Percentiles rank a stretch among this genome's conserved stretches.
phyloP scores from a whole-genome alignment of 345 rosid species.

The Toxicodendron radicans region DNA sequence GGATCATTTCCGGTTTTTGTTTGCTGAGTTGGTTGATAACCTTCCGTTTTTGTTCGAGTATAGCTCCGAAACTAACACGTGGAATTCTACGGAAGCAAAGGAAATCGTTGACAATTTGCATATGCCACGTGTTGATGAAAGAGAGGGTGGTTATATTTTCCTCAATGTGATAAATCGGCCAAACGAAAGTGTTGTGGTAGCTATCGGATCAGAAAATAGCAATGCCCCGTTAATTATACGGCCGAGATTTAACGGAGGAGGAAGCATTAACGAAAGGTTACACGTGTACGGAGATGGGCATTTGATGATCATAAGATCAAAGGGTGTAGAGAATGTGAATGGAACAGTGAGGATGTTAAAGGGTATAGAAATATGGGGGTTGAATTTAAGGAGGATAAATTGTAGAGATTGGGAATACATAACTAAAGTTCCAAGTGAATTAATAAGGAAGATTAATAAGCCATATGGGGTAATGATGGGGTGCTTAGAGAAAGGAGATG shows the following conservation, averaged over 20 bases:
- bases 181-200: constrained; percentile 41
- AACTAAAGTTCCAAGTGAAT: constrained; percentile 40
- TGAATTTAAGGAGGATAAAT: constrained; percentile 21
- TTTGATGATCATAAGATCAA: constrained; percentile 47
- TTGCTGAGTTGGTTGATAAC: constrained; percentile 58
- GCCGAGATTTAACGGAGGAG: constrained; percentile 31
- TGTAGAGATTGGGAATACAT: constrained; percentile 47
- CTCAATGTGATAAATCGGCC: constrained; percentile 52
- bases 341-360: constrained; percentile 30
- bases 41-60: constrained; percentile 52
- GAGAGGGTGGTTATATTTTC: constrained; percentile 28
- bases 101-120: not conserved
- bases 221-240: constrained; percentile 37
- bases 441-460: constrained; percentile 41
- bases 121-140: not conserved
- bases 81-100: constrained; percentile 46
- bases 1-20: constrained; percentile 57
- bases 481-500: constrained; percentile 55
- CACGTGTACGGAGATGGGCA: constrained; percentile 70
- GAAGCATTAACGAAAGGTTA: constrained; percentile 24
- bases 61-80: constrained; percentile 42
- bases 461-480: constrained; percentile 63
- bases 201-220: constrained; percentile 17
- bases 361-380: constrained; percentile 51
- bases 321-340: not conserved